phyloP scores from a whole-genome alignment of 1,284 basidiomycete genomes.

The Leccinum pachyderme region DNA sequence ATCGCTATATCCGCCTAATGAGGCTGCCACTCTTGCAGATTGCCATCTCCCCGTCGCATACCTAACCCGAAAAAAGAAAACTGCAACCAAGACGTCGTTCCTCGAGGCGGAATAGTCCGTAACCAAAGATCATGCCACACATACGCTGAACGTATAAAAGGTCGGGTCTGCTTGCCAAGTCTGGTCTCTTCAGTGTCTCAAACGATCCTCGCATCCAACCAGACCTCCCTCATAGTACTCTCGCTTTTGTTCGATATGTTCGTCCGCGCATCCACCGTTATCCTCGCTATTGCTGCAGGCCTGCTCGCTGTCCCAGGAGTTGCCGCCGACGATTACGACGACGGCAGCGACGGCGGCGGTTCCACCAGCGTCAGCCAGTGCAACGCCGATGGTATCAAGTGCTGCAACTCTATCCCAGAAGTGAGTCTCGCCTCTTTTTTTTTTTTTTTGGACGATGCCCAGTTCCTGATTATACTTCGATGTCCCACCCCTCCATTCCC shows the following conservation, averaged over 20 bases:
- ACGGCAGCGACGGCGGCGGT: too few relatives aligned
- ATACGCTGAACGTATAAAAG: slow-evolving; percentile 16
- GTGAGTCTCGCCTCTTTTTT: slow-evolving; percentile 7
- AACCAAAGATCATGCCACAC: slow-evolving; percentile 8
- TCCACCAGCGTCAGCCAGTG: too few relatives aligned
- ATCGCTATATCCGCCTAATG: slow-evolving; percentile 17
- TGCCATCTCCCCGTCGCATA: slow-evolving; percentile 7
- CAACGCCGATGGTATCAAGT: slow-evolving; percentile 6
- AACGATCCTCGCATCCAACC: background rate
- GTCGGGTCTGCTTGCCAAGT: background rate
- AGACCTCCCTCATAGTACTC: background rate
- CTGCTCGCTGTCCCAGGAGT: slow-evolving; percentile 6
- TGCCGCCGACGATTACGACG: background rate
- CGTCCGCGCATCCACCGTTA: slow-evolving; percentile 8
- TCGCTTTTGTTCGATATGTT: slow-evolving; percentile 14
- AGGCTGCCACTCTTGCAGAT: background rate
- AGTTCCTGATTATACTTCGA: background rate
- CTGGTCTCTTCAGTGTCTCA: background rate
- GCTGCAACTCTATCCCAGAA: background rate
- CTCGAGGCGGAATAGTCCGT: background rate
- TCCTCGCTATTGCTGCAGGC: slow-evolving; percentile 15
- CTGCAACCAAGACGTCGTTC: slow-evolving; percentile 18
- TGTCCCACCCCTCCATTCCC: too few relatives aligned
- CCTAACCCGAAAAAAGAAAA: slow-evolving; percentile 14
- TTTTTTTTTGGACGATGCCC: background rate